These are phyloP conservation scores for Euphrasia arctica DNA, from an alignment of 305 asterid species.

Conservation along the genomic window DNA sequence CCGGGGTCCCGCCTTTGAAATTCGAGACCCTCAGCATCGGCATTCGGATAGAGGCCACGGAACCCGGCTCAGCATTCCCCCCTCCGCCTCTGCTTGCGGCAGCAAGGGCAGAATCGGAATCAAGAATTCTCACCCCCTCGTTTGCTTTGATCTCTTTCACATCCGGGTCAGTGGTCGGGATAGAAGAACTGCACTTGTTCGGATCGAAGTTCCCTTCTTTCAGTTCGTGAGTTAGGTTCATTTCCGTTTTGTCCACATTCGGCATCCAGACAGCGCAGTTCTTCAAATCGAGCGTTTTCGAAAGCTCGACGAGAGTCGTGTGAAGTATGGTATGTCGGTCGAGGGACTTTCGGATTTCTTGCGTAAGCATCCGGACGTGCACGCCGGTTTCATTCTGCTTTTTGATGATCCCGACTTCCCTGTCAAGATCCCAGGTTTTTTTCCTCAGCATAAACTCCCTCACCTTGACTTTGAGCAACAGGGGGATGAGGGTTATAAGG, in stretches of 20 bases:
- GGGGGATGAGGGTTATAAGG: slow-evolving; percentile 73
- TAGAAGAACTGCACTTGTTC: slow-evolving; percentile 27
- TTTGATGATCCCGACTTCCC: slow-evolving; percentile 81
- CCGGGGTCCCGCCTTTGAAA: slow-evolving; percentile 98
- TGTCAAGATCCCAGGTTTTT: slow-evolving; percentile 94
- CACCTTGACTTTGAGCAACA: slow-evolving; percentile 79
- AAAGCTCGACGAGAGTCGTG: slow-evolving; percentile 86
- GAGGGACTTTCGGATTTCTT: slow-evolving; percentile 87
- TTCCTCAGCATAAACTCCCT: slow-evolving; percentile 82
- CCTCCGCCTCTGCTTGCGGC: slow-evolving; percentile 69
- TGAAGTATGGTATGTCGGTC: slow-evolving; percentile 87
- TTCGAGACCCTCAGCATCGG: slow-evolving; percentile 91
- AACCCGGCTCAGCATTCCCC: slow-evolving; percentile 43
- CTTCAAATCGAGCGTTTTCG: slow-evolving; percentile 79
- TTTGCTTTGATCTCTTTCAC: slow-evolving; percentile 63
- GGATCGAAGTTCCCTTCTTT: slow-evolving; percentile 42
- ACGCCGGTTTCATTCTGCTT: slow-evolving; percentile 77
- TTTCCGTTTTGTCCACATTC: slow-evolving; percentile 55
- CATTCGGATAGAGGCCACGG: slow-evolving; percentile 95
- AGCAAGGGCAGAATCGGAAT: slow-evolving; percentile 63
- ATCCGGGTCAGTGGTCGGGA: slow-evolving; percentile 62
- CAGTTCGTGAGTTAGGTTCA: slow-evolving; percentile 76
- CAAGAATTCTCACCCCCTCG: slow-evolving; percentile 64
- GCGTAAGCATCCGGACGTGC: slow-evolving; percentile 97
- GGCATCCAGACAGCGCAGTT: slow-evolving; percentile 98